Conservation (phyloP, 768 basidiomycete genomes). For the Mycena sanguinolenta region DNA sequence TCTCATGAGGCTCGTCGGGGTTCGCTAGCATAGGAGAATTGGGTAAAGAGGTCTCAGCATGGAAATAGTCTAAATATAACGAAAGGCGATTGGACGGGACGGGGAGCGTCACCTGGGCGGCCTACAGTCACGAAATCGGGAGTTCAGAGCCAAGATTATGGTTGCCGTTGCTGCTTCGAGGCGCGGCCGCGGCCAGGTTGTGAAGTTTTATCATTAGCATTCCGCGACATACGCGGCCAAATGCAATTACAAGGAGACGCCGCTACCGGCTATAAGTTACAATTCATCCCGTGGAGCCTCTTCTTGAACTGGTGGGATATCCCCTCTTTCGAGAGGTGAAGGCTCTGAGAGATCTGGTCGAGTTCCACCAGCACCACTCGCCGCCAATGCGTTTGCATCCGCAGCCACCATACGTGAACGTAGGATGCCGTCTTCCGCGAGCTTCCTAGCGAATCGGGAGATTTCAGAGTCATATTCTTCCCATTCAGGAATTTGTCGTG, state of each 20-base stretch:
- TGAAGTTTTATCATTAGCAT: neutral
- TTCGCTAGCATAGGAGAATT: neutral
- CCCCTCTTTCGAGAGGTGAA: neutral
- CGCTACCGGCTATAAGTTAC: constrained; percentile 19
- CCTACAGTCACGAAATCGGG: neutral
- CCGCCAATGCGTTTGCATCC: constrained; percentile 78
- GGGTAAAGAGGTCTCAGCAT: neutral
- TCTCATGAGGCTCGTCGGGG: neutral
- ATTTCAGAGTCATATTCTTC: constrained; percentile 94
- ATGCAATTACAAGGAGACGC: neutral
- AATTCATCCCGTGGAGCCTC: constrained; percentile 35
- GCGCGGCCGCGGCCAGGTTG: neutral
- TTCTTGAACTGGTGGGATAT: neutral
- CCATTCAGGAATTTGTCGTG: constrained; percentile 98
- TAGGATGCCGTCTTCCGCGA: constrained; percentile 80
- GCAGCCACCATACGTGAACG: constrained; percentile 75
- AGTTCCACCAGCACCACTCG: constrained; percentile 31
- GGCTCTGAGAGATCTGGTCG: constrained; percentile 7
- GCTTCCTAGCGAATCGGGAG: constrained; percentile 79
- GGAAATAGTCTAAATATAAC: constrained; percentile 8
- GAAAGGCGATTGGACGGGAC: neutral
- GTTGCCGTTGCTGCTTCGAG: neutral
- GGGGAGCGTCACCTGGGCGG: neutral
- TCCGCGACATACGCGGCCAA: neutral
- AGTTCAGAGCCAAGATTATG: neutral